A percentile compares a stretch with the other conserved stretches of the same genome.
phyloP scores from a whole-genome alignment of 2,329 filamentous ascomycete genomes.

The Teratosphaeria destructans region DNA sequence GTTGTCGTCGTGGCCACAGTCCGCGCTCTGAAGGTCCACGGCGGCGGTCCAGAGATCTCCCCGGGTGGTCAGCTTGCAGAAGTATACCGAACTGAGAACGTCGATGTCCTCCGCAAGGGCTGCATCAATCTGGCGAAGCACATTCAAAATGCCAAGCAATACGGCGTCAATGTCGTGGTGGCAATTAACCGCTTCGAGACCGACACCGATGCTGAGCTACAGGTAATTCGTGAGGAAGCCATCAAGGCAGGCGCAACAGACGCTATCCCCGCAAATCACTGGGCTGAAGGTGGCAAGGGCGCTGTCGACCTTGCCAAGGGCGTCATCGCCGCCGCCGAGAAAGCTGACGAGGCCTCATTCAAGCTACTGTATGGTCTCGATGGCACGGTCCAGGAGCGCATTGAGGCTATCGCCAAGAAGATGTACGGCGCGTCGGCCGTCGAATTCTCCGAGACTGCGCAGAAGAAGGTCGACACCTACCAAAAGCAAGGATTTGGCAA shows the following conservation, averaged over 20 bases:
- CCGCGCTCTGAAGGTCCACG: slow-evolving; percentile 91
- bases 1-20: slow-evolving; percentile 94
- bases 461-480: slow-evolving; percentile 94
- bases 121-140: slow-evolving; percentile 95
- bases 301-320: slow-evolving; percentile 81
- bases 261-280: slow-evolving; percentile 89
- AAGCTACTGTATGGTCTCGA: slow-evolving; percentile 76
- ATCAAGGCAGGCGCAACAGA: slow-evolving; percentile 87
- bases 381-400: slow-evolving; percentile 73
- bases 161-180: slow-evolving; percentile 88
- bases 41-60: slow-evolving; percentile 85
- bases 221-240: slow-evolving; percentile 80
- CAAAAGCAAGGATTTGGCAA: slow-evolving; percentile 84
- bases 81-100: slow-evolving; percentile 87
- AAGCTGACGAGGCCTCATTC: slow-evolving; percentile 66
- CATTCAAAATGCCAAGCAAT: slow-evolving; percentile 77
- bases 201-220: slow-evolving; percentile 85
- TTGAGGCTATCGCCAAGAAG: slow-evolving; percentile 77
- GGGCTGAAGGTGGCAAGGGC: slow-evolving; percentile 87
- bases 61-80: slow-evolving; percentile 76
- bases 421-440: slow-evolving; percentile 92
- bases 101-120: slow-evolving; percentile 78
- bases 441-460: slow-evolving; percentile 86
- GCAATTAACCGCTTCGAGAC: slow-evolving; percentile 95
- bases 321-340: slow-evolving; percentile 71